Conservation (phyloP, 2,329 filamentous ascomycete genomes). For the Aspergillus floridensis region DNA sequence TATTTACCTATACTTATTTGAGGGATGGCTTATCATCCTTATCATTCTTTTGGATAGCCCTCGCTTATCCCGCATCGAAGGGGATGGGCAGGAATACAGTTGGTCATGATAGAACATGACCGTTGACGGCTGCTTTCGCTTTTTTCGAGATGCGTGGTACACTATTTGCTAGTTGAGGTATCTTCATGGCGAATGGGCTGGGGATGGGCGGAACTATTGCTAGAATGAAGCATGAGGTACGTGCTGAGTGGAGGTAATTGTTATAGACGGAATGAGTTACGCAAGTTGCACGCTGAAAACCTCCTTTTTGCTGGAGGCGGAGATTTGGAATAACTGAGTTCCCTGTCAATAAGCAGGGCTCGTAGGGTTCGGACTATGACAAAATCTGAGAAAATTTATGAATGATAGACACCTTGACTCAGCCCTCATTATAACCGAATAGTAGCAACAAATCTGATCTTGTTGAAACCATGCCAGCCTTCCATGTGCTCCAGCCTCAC, state of each 20-base stretch:
- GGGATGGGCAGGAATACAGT: neutral
- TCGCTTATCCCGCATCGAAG: neutral
- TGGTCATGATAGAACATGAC: neutral
- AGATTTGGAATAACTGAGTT: neutral
- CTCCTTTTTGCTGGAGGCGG: neutral
- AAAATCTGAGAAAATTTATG: neutral
- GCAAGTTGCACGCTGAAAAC: slow-evolving; percentile 7
- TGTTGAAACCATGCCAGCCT: too few relatives aligned
- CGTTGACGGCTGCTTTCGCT: neutral
- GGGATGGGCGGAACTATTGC: neutral
- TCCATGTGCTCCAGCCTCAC: too few relatives aligned
- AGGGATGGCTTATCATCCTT: neutral
- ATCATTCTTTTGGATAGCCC: neutral
- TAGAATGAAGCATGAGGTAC: neutral
- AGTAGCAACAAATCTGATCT: too few relatives aligned
- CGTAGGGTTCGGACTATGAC: neutral
- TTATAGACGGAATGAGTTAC: slow-evolving; percentile 13
- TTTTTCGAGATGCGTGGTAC: neutral
- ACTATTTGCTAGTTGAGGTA: neutral
- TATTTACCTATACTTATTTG: too few relatives aligned
- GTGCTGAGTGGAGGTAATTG: slow-evolving; percentile 4
- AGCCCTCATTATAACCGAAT: too few relatives aligned
- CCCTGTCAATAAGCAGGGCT: neutral
- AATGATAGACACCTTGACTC: neutral
- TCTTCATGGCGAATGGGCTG: neutral